Base-by-base conservation (phyloP, 495 filamentous ascomycete species). In the Aspergillus nidulans region DNA sequence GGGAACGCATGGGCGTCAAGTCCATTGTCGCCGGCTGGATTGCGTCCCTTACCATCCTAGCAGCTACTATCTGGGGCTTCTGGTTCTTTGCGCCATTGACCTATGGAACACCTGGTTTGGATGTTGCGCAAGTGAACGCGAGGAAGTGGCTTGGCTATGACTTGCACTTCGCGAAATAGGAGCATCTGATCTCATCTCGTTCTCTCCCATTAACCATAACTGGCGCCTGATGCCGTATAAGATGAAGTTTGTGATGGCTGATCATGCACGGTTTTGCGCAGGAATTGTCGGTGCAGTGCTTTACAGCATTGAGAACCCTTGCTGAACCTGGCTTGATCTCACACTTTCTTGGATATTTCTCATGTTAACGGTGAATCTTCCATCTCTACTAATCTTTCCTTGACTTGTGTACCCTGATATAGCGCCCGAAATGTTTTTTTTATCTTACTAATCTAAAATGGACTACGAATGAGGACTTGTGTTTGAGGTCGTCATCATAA, bases 71-170 rank as follows among this genome's bases (percentile, higher is more conserved):
- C 49, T 89, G 84, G 57, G 83, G 91, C 53, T 98, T 92, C 83
- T 84, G 83, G 68, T 97, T 91, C 80, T 98, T 92, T 77, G 80
- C 92, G 48, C 94, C 94, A 19, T 72, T 98, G 67, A 98, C 94
- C 10, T 97, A 97, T 69, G 94, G 94, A 20, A 90, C 87, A 53
- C 94, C 94, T 1, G 95, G 94, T n/a, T 79, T 98, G 70, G 85
- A 75, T 54, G 85, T 92, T 9, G 85, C 85, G 9, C 79, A 90
- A 63, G 91, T 98, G 39, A 68, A 86, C 50, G 83, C 89, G 46
- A 83, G 94, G 70, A 96, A 96, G 76, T 98, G 91, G 94, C 76
- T 97, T 64, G 86, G 87, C 43, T 98, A 98, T 69, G 94, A 98
- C 72, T 79, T 98, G 69, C 94, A 98, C 76, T 98, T 97, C 75